Evolutionary conservation across 495 filamentous ascomycete species (phyloP), one percentile per base, ranked within the genome.

Genomic region (Tuber indicum): DNA sequence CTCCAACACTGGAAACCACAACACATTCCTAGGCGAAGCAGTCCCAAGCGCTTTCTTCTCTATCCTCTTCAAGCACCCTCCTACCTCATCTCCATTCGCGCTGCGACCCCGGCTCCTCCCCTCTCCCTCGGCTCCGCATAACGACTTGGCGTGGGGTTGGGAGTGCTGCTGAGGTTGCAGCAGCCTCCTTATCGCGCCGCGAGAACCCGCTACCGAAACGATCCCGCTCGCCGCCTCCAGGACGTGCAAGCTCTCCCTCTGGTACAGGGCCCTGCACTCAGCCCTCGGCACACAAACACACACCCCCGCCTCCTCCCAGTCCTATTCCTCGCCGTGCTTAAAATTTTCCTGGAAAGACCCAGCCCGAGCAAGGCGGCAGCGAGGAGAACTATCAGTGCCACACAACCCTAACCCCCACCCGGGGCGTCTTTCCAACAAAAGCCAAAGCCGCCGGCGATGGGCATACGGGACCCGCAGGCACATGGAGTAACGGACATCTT

Each of bases 321-420:
- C 42, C 74, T 86, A 0, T 85, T 86, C 72, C 78, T 84, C 43
- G 79, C 83, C 0, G 80, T 86, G 23, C 73, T 86, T 3, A 83
- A 85, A 21, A 73, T 79, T n/a, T 80, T 77, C 1, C 70, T 86
- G 7, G 84, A 79, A 86, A 85, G 71, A 71, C 47, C 12, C 86
- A 85, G 84, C 80, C 84, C 42, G 77, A 74, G 16, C 66, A 49
- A 0, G 79, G 80, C 8, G 77, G 82, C 9, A 52, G 70, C 6
- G 76, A 81, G 1, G 82, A 86, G 58, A 77, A 81, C 14, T 36
- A 47, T 16, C 76, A 82, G 23, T 80, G 85, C 36, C 73, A 78
- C 0, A 42, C 74, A 1, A 78, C 81, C 0, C n/a, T n/a, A 10
- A 52, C 32, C 7, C 85, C 83, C 83, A 78, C 82, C 39, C 79